phyloP scores from a whole-genome alignment of 106 monocot species.

The Amphibolis antarctica region DNA sequence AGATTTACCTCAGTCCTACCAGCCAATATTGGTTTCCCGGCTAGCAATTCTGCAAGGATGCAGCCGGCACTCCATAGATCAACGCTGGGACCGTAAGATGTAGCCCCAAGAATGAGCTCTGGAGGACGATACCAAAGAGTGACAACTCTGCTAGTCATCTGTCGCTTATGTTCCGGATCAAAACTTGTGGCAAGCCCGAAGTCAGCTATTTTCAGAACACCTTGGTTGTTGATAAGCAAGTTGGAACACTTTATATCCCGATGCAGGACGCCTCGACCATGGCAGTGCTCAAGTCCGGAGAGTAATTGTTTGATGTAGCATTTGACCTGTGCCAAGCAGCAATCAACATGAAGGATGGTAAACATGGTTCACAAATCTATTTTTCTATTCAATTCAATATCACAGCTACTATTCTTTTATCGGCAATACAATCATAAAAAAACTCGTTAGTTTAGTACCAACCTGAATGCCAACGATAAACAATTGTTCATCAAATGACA shows the following conservation, averaged over 20 bases:
- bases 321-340: slow-evolving; percentile 10
- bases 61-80: slow-evolving; percentile 35
- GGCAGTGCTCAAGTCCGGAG: slow-evolving; percentile 25
- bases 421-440: no score
- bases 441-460: no score
- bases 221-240: slow-evolving; percentile 17
- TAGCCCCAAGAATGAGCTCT: slow-evolving; percentile 18
- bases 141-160: slow-evolving; percentile 19
- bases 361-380: no score
- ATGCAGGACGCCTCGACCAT: slow-evolving; percentile 14
- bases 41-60: slow-evolving; percentile 19
- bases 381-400: no score
- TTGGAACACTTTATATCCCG: slow-evolving; percentile 23
- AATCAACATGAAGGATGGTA: background rate
- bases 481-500: no score
- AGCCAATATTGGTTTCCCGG: slow-evolving; percentile 16
- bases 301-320: slow-evolving; percentile 28
- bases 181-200: slow-evolving; percentile 17
- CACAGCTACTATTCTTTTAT: no score
- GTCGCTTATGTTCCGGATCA: slow-evolving; percentile 13
- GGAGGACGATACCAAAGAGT: slow-evolving; percentile 26
- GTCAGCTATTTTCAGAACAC: slow-evolving; percentile 23
- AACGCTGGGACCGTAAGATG: slow-evolving; percentile 16
- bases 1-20: slow-evolving; percentile 18
- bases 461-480: no score